These are phyloP conservation scores for Podaxis mareebaensis DNA, from an alignment of 768 basidiomycete species.

Conservation along the genomic window DNA sequence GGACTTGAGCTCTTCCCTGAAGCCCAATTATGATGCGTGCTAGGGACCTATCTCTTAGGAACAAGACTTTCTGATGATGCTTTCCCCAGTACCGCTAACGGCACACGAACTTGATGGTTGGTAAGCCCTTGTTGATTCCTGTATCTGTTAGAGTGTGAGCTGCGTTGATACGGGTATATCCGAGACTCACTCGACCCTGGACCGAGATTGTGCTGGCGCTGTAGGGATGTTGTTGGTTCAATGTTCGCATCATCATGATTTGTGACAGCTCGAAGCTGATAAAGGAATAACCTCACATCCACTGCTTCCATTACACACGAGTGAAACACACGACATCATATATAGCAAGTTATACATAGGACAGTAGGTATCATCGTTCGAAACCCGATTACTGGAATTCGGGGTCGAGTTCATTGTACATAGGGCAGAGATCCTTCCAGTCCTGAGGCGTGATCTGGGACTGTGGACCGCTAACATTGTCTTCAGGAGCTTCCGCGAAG, in stretches of 20 bases:
- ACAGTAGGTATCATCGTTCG: neutral
- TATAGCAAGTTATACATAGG: neutral
- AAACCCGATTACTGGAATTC: slow-evolving; percentile 5
- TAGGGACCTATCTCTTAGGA: neutral
- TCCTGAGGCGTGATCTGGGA: slow-evolving; percentile 23
- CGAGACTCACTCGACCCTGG: no score
- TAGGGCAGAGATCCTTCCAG: slow-evolving; percentile 32
- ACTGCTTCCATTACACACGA: neutral
- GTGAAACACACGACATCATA: neutral
- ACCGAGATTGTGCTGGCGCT: no score
- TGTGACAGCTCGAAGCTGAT: no score
- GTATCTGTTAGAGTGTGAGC: no score
- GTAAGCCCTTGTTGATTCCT: no score
- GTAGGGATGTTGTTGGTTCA: no score
- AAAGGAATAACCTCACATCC: no score
- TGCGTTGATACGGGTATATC: no score
- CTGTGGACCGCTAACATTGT: slow-evolving; percentile 21
- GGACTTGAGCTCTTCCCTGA: neutral
- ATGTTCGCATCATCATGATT: no score
- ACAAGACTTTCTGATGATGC: no score
- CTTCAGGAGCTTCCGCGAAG: slow-evolving; percentile 33
- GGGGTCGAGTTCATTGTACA: slow-evolving; percentile 23
- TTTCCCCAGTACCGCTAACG: no score
- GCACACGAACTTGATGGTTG: no score
- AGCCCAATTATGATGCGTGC: neutral